phyloP scores from a whole-genome alignment of 805 yeast species.

The Lipomyces anomalus region DNA sequence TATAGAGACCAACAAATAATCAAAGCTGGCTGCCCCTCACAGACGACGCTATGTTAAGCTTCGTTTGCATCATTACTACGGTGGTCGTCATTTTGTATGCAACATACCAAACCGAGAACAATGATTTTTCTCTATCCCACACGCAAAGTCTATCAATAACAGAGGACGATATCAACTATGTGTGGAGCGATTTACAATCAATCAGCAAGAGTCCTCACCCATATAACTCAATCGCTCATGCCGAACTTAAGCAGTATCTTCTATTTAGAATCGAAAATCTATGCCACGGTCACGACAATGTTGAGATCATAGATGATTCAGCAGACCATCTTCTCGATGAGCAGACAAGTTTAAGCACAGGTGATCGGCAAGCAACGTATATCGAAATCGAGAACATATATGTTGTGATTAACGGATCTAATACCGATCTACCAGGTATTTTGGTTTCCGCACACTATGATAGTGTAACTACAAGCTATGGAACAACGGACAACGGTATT shows the following conservation, averaged over 20 bases:
- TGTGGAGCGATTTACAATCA: conserved; percentile 68
- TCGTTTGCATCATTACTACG: too few relatives aligned
- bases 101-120: too few relatives aligned
- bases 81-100: too few relatives aligned
- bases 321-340: conserved; percentile 32
- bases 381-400: conserved; percentile 75
- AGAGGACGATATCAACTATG: conserved; percentile 17
- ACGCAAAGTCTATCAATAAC: too few relatives aligned
- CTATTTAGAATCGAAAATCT: conserved; percentile 38
- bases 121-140: too few relatives aligned
- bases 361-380: conserved; percentile 39
- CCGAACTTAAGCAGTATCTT: conserved; percentile 63
- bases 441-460: conserved; percentile 81
- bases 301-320: conserved; percentile 38
- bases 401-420: conserved; percentile 67
- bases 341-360: conserved; percentile 46
- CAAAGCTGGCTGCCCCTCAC: too few relatives aligned
- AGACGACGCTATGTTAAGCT: too few relatives aligned
- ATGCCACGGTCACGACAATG: conserved; percentile 4
- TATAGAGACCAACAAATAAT: too few relatives aligned
- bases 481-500: conserved; percentile 65
- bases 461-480: conserved; percentile 61
- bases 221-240: conserved; percentile 69
- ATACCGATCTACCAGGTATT: conserved; percentile 56
- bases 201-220: conserved; percentile 70